These are phyloP conservation scores for Euphorbia tirucalli DNA, from an alignment of 345 rosid species.

Conservation along the genomic window DNA sequence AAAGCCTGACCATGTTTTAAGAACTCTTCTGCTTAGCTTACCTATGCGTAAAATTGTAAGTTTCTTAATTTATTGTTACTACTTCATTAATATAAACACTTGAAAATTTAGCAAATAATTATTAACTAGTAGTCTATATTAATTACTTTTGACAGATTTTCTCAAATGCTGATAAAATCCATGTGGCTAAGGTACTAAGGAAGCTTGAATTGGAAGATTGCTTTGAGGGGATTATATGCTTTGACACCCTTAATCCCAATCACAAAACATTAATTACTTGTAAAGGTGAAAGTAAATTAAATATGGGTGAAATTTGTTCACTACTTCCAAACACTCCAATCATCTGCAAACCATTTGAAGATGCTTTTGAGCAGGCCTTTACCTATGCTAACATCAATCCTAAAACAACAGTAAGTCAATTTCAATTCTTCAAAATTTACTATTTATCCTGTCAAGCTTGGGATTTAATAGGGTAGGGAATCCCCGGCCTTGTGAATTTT, in stretches of 20 bases:
- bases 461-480: too few species aligned
- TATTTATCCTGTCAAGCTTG: too few species aligned
- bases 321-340: conserved; percentile 12
- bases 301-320: not conserved
- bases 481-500: too few species aligned
- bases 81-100: too few species aligned
- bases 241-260: conserved; percentile 69
- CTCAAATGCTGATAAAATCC: conserved; percentile 71
- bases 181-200: conserved; percentile 45
- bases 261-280: not conserved
- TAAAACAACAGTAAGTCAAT: conserved; percentile 21
- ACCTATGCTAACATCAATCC: conserved; percentile 21
- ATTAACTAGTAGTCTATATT: too few species aligned
- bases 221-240: conserved; percentile 76
- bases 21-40: conserved; percentile 20
- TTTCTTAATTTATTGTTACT: not conserved
- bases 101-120: too few species aligned
- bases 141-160: conserved; percentile 45
- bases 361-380: conserved; percentile 20
- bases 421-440: too few species aligned
- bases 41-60: conserved; percentile 28
- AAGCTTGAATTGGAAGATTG: conserved; percentile 69
- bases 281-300: not conserved
- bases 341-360: conserved; percentile 24
- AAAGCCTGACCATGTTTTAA: conserved; percentile 24